phyloP scores from a whole-genome alignment of 352 stramenopile species.

The Phytophthora litchii region DNA sequence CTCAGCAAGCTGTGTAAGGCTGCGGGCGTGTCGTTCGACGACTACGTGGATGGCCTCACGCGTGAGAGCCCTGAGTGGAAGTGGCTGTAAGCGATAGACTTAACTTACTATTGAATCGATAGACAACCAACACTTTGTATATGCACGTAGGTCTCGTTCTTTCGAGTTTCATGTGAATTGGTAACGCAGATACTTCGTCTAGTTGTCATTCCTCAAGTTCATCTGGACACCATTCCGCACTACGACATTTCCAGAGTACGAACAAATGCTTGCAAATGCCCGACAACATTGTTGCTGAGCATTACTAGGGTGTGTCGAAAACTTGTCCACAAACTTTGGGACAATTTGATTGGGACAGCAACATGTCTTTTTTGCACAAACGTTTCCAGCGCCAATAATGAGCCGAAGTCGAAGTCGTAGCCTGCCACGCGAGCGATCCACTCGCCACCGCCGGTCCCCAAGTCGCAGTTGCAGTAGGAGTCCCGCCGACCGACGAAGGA shows the following conservation, averaged over 20 bases:
- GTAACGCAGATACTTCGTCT: conserved; percentile 3
- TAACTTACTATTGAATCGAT: conserved; percentile 41
- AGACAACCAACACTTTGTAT: conserved; percentile 29
- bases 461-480: conserved; percentile 29
- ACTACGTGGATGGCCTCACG: conserved; percentile 62
- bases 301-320: too few species aligned
- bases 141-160: not conserved
- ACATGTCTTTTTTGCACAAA: conserved; percentile 15
- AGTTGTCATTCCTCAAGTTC: conserved; percentile 13
- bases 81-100: conserved; percentile 61
- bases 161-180: too few species aligned
- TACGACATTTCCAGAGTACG: not conserved
- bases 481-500: conserved; percentile 2
- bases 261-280: not conserved
- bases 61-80: conserved; percentile 74
- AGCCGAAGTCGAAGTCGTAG: conserved; percentile 28
- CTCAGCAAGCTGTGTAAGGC: conserved; percentile 64
- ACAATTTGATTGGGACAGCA: conserved; percentile 7
- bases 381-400: conserved; percentile 12
- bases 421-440: conserved; percentile 10
- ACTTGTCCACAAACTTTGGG: not conserved
- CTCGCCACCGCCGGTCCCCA: conserved; percentile 2
- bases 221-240: conserved; percentile 7
- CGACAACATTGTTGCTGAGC: not conserved
- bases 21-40: conserved; percentile 65